These are phyloP conservation scores for Fusarium proliferatum DNA, from an alignment of 2,329 filamentous ascomycete genomes.

Conservation along the genomic window DNA sequence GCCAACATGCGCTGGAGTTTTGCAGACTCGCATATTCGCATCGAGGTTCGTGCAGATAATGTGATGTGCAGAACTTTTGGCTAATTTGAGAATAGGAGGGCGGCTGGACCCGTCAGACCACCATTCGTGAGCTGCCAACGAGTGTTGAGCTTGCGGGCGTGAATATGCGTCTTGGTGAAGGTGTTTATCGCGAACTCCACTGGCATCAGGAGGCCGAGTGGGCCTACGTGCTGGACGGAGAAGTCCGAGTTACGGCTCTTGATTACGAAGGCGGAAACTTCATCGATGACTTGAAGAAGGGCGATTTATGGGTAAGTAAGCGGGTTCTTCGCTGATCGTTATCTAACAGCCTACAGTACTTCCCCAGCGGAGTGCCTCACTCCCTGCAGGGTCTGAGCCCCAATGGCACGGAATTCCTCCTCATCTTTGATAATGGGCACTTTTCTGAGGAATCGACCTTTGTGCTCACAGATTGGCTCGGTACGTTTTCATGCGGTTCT, in stretches of 20 bases:
- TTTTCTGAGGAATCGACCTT: constrained; percentile 76
- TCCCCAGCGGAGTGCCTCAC: constrained; percentile 81
- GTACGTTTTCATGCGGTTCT: constrained; percentile 49
- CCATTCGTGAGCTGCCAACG: constrained; percentile 70
- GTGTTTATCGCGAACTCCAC: constrained; percentile 80
- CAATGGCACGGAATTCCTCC: constrained; percentile 66
- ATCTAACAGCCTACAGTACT: constrained; percentile 60
- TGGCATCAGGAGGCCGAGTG: constrained; percentile 87
- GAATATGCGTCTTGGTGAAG: constrained; percentile 80
- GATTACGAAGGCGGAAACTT: constrained; percentile 82
- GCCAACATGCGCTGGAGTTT: constrained; percentile 80
- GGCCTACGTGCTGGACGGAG: constrained; percentile 78
- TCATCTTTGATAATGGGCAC: constrained; percentile 61
- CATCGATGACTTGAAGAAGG: constrained; percentile 79
- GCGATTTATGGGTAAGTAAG: constrained; percentile 67
- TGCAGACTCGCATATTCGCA: constrained; percentile 71
- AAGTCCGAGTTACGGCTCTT: constrained; percentile 77
- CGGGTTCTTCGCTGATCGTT: fast-evolving
- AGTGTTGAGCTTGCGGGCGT: constrained; percentile 79
- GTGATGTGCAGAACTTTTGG: not conserved
- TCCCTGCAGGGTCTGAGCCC: constrained; percentile 77
- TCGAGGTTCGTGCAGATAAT: constrained; percentile 60
- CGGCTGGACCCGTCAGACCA: constrained; percentile 82
- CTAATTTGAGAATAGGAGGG: constrained; percentile 64
- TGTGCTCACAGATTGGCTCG: constrained; percentile 78